Conservation (phyloP, 495 filamentous ascomycete genomes). For the Niebla homalea region DNA sequence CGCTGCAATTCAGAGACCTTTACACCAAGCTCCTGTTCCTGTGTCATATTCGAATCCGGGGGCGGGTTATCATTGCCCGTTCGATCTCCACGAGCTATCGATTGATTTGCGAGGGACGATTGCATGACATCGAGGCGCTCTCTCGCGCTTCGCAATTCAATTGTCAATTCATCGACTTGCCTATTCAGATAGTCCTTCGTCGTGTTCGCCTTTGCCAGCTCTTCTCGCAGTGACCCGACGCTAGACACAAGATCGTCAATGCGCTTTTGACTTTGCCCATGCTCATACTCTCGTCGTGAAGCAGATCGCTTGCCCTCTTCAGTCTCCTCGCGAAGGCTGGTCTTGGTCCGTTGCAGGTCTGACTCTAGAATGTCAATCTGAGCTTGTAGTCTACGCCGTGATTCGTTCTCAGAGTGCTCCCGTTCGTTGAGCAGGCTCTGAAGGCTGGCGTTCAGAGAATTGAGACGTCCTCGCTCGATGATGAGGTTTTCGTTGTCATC, state of each 20-base stretch:
- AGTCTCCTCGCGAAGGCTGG: slow-evolving; percentile 68
- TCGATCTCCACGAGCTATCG: slow-evolving; percentile 26
- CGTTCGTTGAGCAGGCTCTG: slow-evolving; percentile 84
- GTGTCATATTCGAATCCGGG: slow-evolving; percentile 42
- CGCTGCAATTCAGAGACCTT: slow-evolving; percentile 75
- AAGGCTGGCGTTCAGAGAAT: slow-evolving; percentile 61
- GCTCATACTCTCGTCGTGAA: slow-evolving; percentile 75
- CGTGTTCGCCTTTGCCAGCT: slow-evolving; percentile 70
- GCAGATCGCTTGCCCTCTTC: slow-evolving; percentile 70
- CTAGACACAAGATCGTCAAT: slow-evolving; percentile 82
- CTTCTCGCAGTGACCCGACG: slow-evolving; percentile 64
- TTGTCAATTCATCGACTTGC: slow-evolving; percentile 73
- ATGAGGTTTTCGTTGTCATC: slow-evolving; percentile 76
- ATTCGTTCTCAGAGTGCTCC: slow-evolving; percentile 72
- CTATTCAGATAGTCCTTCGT: slow-evolving; percentile 76
- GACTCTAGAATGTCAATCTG: slow-evolving; percentile 64
- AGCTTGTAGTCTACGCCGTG: slow-evolving; percentile 58
- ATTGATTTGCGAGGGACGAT: slow-evolving; percentile 49
- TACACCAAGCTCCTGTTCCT: slow-evolving; percentile 74
- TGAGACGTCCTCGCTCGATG: slow-evolving; percentile 70
- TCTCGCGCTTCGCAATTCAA: slow-evolving; percentile 76
- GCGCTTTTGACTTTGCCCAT: slow-evolving; percentile 68
- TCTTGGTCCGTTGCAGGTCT: slow-evolving; percentile 65
- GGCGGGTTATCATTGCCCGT: slow-evolving; percentile 25
- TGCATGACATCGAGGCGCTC: slow-evolving; percentile 71